phyloP scores from a whole-genome alignment of 1,139 yeast genomes.

The Blastobotrys persicus region DNA sequence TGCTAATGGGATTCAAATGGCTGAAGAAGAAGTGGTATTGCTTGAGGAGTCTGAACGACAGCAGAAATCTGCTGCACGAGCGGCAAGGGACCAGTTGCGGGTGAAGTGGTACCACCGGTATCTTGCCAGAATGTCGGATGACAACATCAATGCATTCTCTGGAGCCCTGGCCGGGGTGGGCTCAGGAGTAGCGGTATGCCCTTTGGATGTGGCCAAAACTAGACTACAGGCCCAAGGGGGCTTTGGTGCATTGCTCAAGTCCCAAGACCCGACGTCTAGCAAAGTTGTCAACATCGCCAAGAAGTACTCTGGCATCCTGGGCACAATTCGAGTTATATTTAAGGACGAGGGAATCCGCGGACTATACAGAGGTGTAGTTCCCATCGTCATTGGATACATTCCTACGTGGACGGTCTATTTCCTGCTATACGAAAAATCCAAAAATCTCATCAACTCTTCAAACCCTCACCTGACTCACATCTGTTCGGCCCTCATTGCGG shows the following conservation, averaged over 20 bases:
- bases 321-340: slow-evolving; percentile 61
- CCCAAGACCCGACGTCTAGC: slow-evolving; percentile 15
- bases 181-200: slow-evolving; percentile 90
- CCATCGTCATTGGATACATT: slow-evolving; percentile 87
- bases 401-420: slow-evolving; percentile 98
- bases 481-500: slow-evolving; percentile 83
- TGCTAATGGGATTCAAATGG: slow-evolving; percentile 1
- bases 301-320: slow-evolving; percentile 56
- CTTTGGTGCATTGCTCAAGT: slow-evolving; percentile 24
- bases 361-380: slow-evolving; percentile 84
- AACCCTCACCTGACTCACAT: slow-evolving; percentile 46
- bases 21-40: slow-evolving; percentile 7
- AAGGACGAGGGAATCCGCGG: slow-evolving; percentile 80
- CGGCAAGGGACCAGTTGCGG: neutral
- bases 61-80: neutral
- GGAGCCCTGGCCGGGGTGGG: slow-evolving; percentile 93
- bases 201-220: slow-evolving; percentile 91
- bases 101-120: slow-evolving; percentile 11
- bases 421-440: slow-evolving; percentile 80
- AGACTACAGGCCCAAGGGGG: slow-evolving; percentile 94
- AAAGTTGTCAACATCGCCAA: slow-evolving; percentile 10
- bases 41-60: slow-evolving; percentile 1
- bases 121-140: slow-evolving; percentile 20
- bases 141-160: slow-evolving; percentile 57
- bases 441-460: slow-evolving; percentile 35